Base-by-base conservation (phyloP, 306 rosid species). In the Glycine soja region DNA sequence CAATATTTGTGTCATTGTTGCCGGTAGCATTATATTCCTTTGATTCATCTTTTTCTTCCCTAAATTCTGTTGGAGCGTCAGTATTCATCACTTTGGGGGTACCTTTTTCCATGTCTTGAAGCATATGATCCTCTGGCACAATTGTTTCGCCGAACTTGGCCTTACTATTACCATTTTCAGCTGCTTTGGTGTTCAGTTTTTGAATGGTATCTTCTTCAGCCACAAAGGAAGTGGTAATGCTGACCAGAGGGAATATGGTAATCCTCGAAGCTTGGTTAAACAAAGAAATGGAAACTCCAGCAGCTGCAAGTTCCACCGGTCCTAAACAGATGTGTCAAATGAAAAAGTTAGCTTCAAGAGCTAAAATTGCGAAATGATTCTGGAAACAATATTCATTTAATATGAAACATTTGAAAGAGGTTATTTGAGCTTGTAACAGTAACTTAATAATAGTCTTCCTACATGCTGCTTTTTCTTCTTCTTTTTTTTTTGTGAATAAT, bases 211-310 rank as follows among this genome's bases (percentile, higher is more conserved):
- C 97, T 85, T 95, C 99, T 87, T 95, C 97, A 4, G 99, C 99
- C 3, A 95, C 99, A 85, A 93, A 93, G 53, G 97, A 93, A 63
- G 98, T 93, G 8, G 98, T 93, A n/a, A 93, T 91, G 76, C 99
- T 95, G 8, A 95, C 99, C 8, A 95, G 75, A 73, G 99, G 99
- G 86, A 92, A 95, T 81, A 95, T 91, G 18, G 94, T 83, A 46
- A 95, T 95, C 85, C 95, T 92, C 69, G 99, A 95, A 63, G 97
- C 99, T 84, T 95, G 99, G 72, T 93, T 95, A 87, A 91, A 91
- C 73, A 95, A 63, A n/a, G 99, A 95, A 67, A 95, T 93, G 8
- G 97, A 83, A 47, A 92, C 97, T 71, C 99, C 99, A 1, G 94
- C 97, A 30, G 97, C 99, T 13, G 97, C 98, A 72, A 95, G 97